Evolutionary conservation across 495 filamentous ascomycete species (phyloP), one percentile per base, ranked within the genome.

Genomic region (Penicillium parvum): DNA sequence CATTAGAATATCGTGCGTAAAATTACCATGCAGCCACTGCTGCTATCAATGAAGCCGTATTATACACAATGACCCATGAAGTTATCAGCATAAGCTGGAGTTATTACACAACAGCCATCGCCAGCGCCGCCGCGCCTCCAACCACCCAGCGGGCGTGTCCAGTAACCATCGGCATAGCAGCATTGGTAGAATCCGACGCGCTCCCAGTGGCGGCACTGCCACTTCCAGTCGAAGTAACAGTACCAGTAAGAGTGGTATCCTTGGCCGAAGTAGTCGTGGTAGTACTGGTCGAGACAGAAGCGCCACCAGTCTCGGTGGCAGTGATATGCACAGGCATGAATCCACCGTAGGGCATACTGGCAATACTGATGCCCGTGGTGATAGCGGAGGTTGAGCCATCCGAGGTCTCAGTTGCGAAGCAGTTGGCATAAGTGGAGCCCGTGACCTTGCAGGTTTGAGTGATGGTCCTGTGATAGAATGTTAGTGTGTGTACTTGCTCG

Each of bases 101-200:
- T n/a, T n/a, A 30, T 30, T 29, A 40, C 4, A 40, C 10, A n/a
- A 18, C 23, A 29, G 25, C 37, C 28, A 47, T 15, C n/a, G 37
- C 45, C 29, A 47, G 14, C 11, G 45, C 50, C 3, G 50, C 50
- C 32, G 46, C 44, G 32, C 50, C 50, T 3, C 50, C 45, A 37
- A 37, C 50, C 23, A 42, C 32, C 50, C 45, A 52, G 26, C 45
- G 40, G 5, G 39, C 39, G 20, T 49, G 43, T n/a, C 40, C 50
- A 37, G 45, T 52, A 4, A 52, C 37, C 39, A 44, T 40, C 1
- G 45, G 50, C 45, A 49, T 33, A n/a, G 28, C 32, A 35, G 19
- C 35, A 21, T 26, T 52, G 8, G 12, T 29, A 14, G 5, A 12
- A 6, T 9, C 17, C 5, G 45, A 28, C 3, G 12, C 7, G 26